Evolutionary conservation across 208 protist species (phyloP).

Genomic region (Crithidia thermophila): DNA sequence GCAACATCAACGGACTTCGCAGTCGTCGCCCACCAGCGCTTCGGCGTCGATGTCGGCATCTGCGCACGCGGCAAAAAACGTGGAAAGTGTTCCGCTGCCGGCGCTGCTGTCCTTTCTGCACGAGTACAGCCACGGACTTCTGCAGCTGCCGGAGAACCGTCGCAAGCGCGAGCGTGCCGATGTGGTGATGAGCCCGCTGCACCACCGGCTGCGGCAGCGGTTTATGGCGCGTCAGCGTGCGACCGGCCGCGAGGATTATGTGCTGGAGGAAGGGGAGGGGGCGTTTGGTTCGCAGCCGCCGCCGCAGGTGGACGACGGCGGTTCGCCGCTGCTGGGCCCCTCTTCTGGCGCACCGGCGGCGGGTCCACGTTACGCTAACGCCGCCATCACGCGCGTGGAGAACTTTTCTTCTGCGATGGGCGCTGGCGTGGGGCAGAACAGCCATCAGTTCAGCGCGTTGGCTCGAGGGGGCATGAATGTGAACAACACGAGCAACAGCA

Average conservation of each 20-base stretch:
- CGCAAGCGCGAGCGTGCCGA: conserved; percentile 67
- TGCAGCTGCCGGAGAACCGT: conserved; percentile 46
- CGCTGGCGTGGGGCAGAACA: too few species aligned
- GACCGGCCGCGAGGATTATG: conserved; percentile 41
- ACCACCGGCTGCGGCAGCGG: conserved; percentile 66
- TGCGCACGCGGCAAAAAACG: too few species aligned
- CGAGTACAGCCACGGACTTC: conserved; percentile 79
- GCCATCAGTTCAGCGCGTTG: too few species aligned
- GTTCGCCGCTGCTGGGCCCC: background rate
- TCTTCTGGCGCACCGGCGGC: background rate
- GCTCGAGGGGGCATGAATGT: too few species aligned
- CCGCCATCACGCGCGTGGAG: background rate
- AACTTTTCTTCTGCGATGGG: too few species aligned
- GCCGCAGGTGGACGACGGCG: background rate
- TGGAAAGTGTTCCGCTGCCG: conserved; percentile 50
- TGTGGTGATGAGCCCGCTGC: conserved; percentile 13
- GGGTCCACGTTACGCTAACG: background rate
- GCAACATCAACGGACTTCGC: background rate
- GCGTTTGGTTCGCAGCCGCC: background rate
- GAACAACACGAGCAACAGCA: background rate
- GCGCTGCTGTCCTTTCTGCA: conserved; percentile 67
- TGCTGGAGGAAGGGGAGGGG: conserved; percentile 35
- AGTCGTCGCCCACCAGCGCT: too few species aligned
- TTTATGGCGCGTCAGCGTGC: conserved; percentile 57
- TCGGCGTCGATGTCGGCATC: too few species aligned